Evolutionary conservation across 2,329 filamentous ascomycete genomes (phyloP), one percentile per base, ranked within the genome.

Genomic region (Reticulascus tulasneorum): DNA sequence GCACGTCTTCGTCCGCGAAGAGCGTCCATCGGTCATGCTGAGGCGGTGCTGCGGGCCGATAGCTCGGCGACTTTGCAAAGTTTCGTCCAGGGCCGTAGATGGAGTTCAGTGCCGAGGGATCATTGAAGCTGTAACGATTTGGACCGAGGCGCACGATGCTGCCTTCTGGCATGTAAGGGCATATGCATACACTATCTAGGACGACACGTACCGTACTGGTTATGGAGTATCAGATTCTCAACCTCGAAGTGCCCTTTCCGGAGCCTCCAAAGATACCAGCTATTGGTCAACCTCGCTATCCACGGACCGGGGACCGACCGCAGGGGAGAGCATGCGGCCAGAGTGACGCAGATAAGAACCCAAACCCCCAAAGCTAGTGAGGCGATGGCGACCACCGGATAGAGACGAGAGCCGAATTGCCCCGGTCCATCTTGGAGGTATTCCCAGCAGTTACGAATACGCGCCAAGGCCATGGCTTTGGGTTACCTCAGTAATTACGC

Each of bases 111-210:
- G 64, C 66, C 0, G 59, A 48, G 0, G 57, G 51, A 35, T 69
- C 60, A 22, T 56, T 56, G 40, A 75, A 54, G 23, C 63, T 69
- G 36, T 71, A 73, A 7, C 71, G 61, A 13, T 67, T 59, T 0
- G 69, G 69, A 0, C 64, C 66, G 36, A 73, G 62, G 0, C 70
- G 64, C 1, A 73, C 59, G n/a, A 74, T 50, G 0, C 56, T 42
- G 0, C 61, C 60, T 57, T 16, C 7, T n/a, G 15, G 18, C 9
- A 22, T 12, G 4, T 9, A 13, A 13, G 13, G 22, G 17, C 13
- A 27, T 13, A 11, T 4, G n/a, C 5, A 7, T 22, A 4, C 19
- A 29, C 10, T n/a, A n/a, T 9, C 20, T 11, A 23, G 17, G 20
- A 8, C 10, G 18, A 6, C 2, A 30, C 42, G 4, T 35, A 45